phyloP scores from a whole-genome alignment of 2,329 filamentous ascomycete genomes.

The Geoglossum cookeanum region DNA sequence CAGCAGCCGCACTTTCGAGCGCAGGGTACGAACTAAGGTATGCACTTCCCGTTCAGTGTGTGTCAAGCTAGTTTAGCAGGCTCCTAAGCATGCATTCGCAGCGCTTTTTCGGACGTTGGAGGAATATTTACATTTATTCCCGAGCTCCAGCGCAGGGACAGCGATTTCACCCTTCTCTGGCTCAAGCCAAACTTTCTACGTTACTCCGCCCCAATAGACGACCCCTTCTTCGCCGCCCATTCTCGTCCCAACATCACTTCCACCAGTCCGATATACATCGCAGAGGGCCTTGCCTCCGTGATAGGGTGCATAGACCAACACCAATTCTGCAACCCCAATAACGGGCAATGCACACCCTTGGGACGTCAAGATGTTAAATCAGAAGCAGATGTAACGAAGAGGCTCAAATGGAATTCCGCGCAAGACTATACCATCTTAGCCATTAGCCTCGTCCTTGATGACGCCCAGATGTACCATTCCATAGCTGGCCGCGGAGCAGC shows the following conservation, averaged over 20 bases:
- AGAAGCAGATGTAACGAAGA: neutral
- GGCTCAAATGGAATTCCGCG: neutral
- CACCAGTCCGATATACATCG: neutral
- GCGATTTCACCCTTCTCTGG: constrained; percentile 9
- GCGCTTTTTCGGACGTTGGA: neutral
- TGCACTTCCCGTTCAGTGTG: no score
- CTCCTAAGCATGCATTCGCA: no score
- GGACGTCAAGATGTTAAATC: neutral
- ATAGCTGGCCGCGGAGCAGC: neutral
- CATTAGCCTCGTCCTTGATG: neutral
- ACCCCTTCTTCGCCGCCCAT: constrained; percentile 10
- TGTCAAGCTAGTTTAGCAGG: no score
- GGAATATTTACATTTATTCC: constrained; percentile 6
- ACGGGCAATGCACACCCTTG: constrained; percentile 8
- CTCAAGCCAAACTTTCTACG: constrained; percentile 6
- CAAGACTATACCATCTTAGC: neutral
- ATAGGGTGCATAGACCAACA: constrained; percentile 11
- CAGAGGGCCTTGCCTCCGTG: constrained; percentile 4
- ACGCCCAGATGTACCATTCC: neutral
- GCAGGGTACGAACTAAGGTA: no score
- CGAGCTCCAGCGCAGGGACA: constrained; percentile 11
- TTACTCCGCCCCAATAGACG: constrained; percentile 8
- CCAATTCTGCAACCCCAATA: constrained; percentile 11
- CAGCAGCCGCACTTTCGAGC: no score
- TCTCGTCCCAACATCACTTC: constrained; percentile 3